Evolutionary conservation across 2,329 filamentous ascomycete genomes (phyloP).

Genomic region (Colletotrichum coccodes): DNA sequence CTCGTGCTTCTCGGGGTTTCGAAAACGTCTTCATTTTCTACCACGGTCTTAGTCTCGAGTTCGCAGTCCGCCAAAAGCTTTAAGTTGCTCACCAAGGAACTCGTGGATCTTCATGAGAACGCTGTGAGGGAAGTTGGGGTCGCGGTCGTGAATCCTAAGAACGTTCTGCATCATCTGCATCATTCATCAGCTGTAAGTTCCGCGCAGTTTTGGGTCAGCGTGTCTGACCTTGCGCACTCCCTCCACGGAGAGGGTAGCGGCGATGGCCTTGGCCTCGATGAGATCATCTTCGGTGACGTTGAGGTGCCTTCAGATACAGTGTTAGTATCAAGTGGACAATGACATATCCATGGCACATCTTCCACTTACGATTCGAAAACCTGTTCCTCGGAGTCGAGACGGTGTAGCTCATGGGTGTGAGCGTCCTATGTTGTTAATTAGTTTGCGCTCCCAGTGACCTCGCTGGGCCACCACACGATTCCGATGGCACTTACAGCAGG

Average conservation of each 20-base stretch:
- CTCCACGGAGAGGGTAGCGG: constrained; percentile 45
- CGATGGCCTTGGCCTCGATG: constrained; percentile 53
- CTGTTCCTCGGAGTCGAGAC: constrained; percentile 23
- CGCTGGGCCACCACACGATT: background rate
- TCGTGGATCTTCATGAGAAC: constrained; percentile 52
- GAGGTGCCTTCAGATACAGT: constrained; percentile 35
- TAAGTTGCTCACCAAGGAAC: constrained; percentile 53
- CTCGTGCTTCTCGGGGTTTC: constrained; percentile 57
- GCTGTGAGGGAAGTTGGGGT: constrained; percentile 53
- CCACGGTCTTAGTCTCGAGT: background rate
- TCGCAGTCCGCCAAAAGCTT: constrained; percentile 7
- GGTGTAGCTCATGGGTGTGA: constrained; percentile 12
- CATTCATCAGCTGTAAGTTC: background rate
- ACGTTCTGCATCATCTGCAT: constrained; percentile 52
- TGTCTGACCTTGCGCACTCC: constrained; percentile 42
- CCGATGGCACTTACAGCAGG: constrained; percentile 4
- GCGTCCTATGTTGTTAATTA: background rate
- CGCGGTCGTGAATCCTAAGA: constrained; percentile 51
- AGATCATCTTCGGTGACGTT: constrained; percentile 54
- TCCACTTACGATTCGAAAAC: constrained; percentile 22
- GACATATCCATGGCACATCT: accelerated
- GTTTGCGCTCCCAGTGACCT: background rate
- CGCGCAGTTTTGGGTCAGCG: background rate
- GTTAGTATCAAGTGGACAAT: background rate
- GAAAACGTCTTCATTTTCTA: constrained; percentile 42